A percentile compares a stretch with the other conserved stretches of the same genome.
Conservation (phyloP, 257 asterid genomes). For the Apocynum venetum region DNA sequence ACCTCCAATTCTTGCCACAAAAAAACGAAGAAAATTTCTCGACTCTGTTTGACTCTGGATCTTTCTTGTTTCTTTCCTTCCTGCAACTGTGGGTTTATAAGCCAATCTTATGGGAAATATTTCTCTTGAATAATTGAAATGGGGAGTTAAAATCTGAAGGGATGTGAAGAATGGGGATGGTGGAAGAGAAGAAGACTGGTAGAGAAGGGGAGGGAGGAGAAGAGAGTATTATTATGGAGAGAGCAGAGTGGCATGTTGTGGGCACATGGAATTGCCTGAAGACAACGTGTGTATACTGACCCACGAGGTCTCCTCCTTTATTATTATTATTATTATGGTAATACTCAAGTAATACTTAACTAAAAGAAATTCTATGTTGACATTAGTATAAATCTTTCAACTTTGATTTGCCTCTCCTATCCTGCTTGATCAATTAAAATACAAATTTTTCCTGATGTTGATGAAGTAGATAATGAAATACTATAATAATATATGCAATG, state of each 20-base stretch:
- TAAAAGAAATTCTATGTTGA: not conserved
- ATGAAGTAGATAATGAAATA: not conserved
- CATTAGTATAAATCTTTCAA: not conserved
- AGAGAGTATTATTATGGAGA: slow-evolving; percentile 26
- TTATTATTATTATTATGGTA: not conserved
- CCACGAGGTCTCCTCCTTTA: slow-evolving; percentile 20
- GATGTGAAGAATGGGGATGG: not conserved
- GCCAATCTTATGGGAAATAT: not conserved
- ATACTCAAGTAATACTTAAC: not conserved
- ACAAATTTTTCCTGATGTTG: not conserved
- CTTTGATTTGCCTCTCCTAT: not conserved
- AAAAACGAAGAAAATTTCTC: not conserved
- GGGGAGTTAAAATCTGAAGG: not conserved
- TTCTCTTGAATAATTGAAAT: not conserved
- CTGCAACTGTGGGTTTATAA: not conserved
- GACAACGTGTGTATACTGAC: slow-evolving; percentile 49
- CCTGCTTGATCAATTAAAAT: not conserved
- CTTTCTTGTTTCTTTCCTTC: not conserved
- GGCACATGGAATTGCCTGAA: slow-evolving; percentile 79
- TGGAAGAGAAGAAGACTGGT: not conserved
- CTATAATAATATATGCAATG: not conserved
- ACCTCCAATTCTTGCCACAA: not conserved
- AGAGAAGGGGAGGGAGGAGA: not conserved
- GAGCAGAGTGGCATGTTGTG: slow-evolving; percentile 76
- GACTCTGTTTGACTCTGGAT: not conserved